Percentiles rank a stretch among this genome's conserved stretches.
These are phyloP conservation scores for Pythium dissotocum DNA, from an alignment of 352 stramenopile genomes.

Conservation along the genomic window DNA sequence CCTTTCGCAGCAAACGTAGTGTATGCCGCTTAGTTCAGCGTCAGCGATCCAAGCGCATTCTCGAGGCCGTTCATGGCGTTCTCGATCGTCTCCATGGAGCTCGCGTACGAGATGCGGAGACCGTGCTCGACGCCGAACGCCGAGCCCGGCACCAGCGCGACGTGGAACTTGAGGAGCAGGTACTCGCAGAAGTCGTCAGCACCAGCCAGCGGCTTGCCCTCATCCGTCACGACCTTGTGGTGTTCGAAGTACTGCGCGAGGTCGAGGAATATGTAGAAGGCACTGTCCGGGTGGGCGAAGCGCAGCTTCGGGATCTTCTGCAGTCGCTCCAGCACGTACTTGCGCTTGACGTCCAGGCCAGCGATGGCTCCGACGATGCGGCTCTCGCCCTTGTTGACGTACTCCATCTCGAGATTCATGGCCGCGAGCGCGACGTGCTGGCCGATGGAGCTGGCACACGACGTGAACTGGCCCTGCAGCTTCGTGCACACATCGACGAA, in stretches of 20 bases:
- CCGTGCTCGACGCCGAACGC: constrained; percentile 93
- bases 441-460: constrained; percentile 90
- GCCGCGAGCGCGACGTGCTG: constrained; percentile 92
- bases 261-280: constrained; percentile 96
- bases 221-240: constrained; percentile 2
- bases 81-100: constrained; percentile 84
- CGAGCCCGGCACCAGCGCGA: constrained; percentile 95
- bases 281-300: constrained; percentile 88
- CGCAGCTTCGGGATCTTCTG: constrained; percentile 81
- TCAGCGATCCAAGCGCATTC: constrained; percentile 50
- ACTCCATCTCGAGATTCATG: constrained; percentile 83
- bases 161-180: constrained; percentile 87
- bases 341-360: constrained; percentile 84
- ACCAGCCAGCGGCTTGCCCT: constrained; percentile 6
- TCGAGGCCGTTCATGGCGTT: constrained; percentile 67
- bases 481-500: constrained; percentile 90
- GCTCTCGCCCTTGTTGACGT: constrained; percentile 41
- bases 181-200: constrained; percentile 88
- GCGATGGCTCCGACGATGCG: constrained; percentile 55
- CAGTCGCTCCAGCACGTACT: constrained; percentile 89
- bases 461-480: constrained; percentile 96
- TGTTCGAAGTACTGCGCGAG: constrained; percentile 38
- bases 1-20: not conserved
- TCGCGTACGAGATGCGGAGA: constrained; percentile 95
- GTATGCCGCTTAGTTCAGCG: constrained; percentile 29